Base-by-base conservation (phyloP, 1,139 yeast genomes). In the Hansenula sp. region DNA sequence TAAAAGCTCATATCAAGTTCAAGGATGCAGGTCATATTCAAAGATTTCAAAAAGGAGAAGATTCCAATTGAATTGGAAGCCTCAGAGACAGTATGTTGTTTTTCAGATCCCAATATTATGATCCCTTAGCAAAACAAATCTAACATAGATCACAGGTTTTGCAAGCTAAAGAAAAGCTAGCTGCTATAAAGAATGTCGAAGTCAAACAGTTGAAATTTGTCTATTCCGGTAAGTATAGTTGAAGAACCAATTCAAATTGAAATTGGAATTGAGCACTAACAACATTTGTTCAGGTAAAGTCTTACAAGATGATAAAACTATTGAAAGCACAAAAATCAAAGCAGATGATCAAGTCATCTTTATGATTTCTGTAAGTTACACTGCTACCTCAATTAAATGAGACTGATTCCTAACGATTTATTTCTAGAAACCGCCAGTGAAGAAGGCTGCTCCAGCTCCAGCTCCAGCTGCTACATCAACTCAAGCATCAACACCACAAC, bases 331-430 rank as follows among this genome's bases (percentile, higher is more conserved):
- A 64, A 84, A 85, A 56, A 77, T 93, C 57, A 89, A 88, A 62
- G 96, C 88, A 43, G 90, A 89, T 44, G 97, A 90, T 60, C 91
- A 91, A 54, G 81, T 93, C 47, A 91, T 93, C 50, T 91, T 90
- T 65, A 93, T 93, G 98, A 78, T 89, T 43, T 77, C 90, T n/a
- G 51, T 47, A 44, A 36, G 52, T 45, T 17, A 13, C 3, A n/a
- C 2, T n/a, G 2, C n/a, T 3, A n/a, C 3, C 2, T 21, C 18
- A 4, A n/a, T 13, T 10, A 11, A 3, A 13, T 11, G 16, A n/a
- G 7, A n/a, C n/a, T n/a, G n/a, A n/a, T n/a, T 28, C 21, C 42
- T 35, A 30, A 40, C 42, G 2, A n/a, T n/a, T n/a, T n/a, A n/a
- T n/a, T 3, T 5, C 6, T n/a, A 46, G 45, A 52, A 50, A 42